These are phyloP conservation scores for Botryosphaeria dothidea DNA, from an alignment of 2,329 filamentous ascomycete genomes.

Conservation along the genomic window DNA sequence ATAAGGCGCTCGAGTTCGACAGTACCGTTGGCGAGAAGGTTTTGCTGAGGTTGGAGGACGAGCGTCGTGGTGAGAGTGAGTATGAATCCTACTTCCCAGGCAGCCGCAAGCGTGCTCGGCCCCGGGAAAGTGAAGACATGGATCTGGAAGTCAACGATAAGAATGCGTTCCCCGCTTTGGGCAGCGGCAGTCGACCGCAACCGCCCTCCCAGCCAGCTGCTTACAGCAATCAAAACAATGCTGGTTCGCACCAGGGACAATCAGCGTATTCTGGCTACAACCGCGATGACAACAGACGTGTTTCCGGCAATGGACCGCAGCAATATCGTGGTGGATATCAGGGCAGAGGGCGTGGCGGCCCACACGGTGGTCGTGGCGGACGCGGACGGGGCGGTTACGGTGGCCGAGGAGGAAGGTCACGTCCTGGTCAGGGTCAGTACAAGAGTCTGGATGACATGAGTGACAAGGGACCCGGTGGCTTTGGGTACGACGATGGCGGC, in stretches of 20 bases:
- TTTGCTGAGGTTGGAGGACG: conserved; percentile 51
- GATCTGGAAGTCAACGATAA: conserved; percentile 11
- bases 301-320: conserved; percentile 39
- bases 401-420: conserved; percentile 25
- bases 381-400: conserved; percentile 28
- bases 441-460: conserved; percentile 46
- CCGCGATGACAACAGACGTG: conserved; percentile 37
- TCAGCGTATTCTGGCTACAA: not conserved
- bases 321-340: conserved; percentile 23
- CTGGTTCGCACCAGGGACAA: not conserved
- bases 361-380: conserved; percentile 44
- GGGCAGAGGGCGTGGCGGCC: conserved; percentile 38
- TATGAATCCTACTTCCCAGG: conserved; percentile 31
- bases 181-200: conserved; percentile 35
- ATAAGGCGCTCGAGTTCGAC: conserved; percentile 75
- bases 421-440: conserved; percentile 35
- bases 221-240: not conserved
- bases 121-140: not conserved
- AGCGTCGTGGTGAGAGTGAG: conserved; percentile 27
- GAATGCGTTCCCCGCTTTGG: conserved; percentile 23
- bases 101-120: conserved; percentile 21
- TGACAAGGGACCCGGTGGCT: conserved; percentile 5
- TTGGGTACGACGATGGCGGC: conserved; percentile 13
- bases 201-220: not conserved
- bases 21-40: conserved; percentile 85